A percentile compares a stretch with the other conserved stretches of the same genome.
These are phyloP conservation scores for Ceratobasidium sp. DNA, from an alignment of 1,284 basidiomycete species.

Conservation along the genomic window DNA sequence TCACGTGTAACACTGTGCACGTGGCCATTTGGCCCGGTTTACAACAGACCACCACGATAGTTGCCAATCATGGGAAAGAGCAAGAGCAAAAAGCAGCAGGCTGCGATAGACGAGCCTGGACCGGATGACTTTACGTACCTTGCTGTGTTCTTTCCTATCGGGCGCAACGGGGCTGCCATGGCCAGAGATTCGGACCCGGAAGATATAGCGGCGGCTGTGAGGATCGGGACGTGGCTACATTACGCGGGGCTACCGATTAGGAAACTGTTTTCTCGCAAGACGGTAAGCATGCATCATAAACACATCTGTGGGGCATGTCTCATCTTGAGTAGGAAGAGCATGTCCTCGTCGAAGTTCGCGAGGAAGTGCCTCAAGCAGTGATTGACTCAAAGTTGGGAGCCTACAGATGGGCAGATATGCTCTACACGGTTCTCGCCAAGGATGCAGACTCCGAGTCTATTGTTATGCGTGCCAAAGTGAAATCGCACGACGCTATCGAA, in stretches of 20 bases:
- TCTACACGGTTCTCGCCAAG: neutral
- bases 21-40: neutral
- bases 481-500: slow-evolving; percentile 22
- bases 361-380: slow-evolving; percentile 25
- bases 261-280: slow-evolving; percentile 24
- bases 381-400: slow-evolving; percentile 30
- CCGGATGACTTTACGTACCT: slow-evolving; percentile 27
- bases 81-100: slow-evolving; percentile 18
- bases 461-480: slow-evolving; percentile 17
- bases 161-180: slow-evolving; percentile 14
- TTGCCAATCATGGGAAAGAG: slow-evolving; percentile 23
- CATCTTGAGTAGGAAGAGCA: slow-evolving; percentile 16
- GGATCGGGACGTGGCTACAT: slow-evolving; percentile 23
- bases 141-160: slow-evolving; percentile 22
- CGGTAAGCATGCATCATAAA: neutral
- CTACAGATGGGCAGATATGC: slow-evolving; percentile 25
- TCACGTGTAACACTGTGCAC: neutral
- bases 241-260: slow-evolving; percentile 19
- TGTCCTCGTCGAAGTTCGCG: slow-evolving; percentile 25
- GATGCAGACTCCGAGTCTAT: neutral
- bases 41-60: neutral
- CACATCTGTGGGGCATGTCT: neutral
- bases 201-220: neutral
- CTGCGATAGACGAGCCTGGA: slow-evolving; percentile 11
- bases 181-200: neutral